Evolutionary conservation across 2,329 filamentous ascomycete genomes (phyloP).

Genomic region (Aspergillus eucalypticola): DNA sequence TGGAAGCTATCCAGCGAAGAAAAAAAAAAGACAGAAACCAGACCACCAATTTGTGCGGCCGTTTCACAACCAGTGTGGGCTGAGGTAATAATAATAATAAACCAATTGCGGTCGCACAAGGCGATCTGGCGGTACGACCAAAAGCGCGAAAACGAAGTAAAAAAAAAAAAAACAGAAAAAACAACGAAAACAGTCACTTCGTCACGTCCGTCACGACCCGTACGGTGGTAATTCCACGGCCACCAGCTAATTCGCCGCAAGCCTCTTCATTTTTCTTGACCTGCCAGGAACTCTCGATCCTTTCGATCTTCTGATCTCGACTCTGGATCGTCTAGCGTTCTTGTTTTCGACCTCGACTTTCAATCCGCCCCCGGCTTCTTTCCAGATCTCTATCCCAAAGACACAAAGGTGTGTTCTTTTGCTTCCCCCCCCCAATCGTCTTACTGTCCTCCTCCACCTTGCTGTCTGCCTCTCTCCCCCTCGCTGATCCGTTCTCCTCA

Average conservation of each 20-base stretch:
- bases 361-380: slow-evolving; percentile 3
- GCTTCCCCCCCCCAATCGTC: neutral
- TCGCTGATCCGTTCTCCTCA: slow-evolving; percentile 7
- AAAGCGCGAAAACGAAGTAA: neutral
- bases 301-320: slow-evolving; percentile 30
- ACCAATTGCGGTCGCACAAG: neutral
- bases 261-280: slow-evolving; percentile 27
- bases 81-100: neutral
- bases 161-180: neutral
- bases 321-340: slow-evolving; percentile 34
- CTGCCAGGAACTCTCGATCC: slow-evolving; percentile 23
- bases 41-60: neutral
- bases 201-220: slow-evolving; percentile 4
- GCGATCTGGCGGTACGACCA: neutral
- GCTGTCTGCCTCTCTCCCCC: neutral
- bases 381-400: neutral
- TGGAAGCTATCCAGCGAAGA: too few species aligned
- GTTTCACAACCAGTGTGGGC: neutral
- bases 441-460: slow-evolving; percentile 7
- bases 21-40: too few species aligned
- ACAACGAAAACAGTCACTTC: slow-evolving; percentile 12
- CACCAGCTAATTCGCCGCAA: slow-evolving; percentile 28
- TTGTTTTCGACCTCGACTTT: slow-evolving; percentile 24
- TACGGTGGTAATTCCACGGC: slow-evolving; percentile 31
- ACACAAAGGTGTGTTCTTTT: neutral